Evolutionary conservation across 371 early-diverging fungal species (phyloP), one percentile per base, ranked within the genome.

Genomic region (Coemansia sp.): DNA sequence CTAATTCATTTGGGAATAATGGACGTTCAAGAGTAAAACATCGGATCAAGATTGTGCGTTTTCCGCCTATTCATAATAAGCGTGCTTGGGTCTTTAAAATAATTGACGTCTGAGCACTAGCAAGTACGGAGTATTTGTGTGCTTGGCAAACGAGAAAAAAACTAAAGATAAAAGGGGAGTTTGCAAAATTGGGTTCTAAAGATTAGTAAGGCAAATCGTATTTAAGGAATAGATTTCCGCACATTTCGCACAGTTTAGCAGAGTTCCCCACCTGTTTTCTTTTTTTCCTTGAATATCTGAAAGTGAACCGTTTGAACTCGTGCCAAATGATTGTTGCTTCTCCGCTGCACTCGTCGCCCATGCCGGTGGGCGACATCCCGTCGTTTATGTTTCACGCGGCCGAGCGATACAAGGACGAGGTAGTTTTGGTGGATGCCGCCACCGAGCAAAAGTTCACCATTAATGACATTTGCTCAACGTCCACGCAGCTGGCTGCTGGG

Each of bases 281-380:
- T 14, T 22, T 22, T 21, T 8, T 52, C 10, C 24, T 26, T 51
- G 24, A 8, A 51, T 22, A 24, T 24, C 22, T 10, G 7, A 11
- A 13, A 11, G 14, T 22, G 5, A 22, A 52, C 21, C 3, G 24
- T 52, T 13, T 27, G 18, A 34, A 16, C 10, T 27, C 14, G 18
- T 8, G 48, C 24, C 24, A 10, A 42, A 76, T 76, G 76, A 45
- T 72, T 39, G 68, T 76, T 34, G 69, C 59, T 34, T 76, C 76
- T 40, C 76, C 76, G 11, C 24, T 76, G 59, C 73, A 45, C 55
- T 63, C 65, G 24, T 56, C 56, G 26, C 53, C 68, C 13, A 27
- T 68, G 53, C 72, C 73, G 2, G 52, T 72, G 14, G 76, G 76
- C 48, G 76, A 76, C 55, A 72, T 76, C 37, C 76, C 76, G 5